Conservation (phyloP, 306 rosid genomes). For the Trichosanthes cucumerina region DNA sequence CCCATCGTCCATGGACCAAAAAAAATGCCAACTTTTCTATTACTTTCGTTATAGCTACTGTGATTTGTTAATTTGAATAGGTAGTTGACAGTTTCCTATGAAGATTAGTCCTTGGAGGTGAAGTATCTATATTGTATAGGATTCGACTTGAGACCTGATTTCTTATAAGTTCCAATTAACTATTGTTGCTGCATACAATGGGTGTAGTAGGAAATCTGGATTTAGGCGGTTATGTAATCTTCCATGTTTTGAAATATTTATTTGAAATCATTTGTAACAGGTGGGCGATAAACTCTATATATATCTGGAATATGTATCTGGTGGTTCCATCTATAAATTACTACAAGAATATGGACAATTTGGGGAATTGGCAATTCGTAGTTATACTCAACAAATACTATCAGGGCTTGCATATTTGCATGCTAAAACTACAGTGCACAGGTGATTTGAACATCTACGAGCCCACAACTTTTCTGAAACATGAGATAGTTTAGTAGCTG, state of each 20-base stretch:
- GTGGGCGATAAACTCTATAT: constrained; percentile 82
- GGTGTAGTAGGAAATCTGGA: background rate
- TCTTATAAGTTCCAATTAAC: background rate
- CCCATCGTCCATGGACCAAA: background rate
- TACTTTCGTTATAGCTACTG: background rate
- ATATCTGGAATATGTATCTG: constrained; percentile 94
- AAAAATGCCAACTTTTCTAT: too few relatives aligned
- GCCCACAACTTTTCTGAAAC: constrained; percentile 15
- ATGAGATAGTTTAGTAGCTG: background rate
- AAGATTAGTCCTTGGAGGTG: background rate
- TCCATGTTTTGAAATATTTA: constrained; percentile 4
- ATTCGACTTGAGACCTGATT: background rate
- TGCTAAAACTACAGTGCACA: constrained; percentile 82
- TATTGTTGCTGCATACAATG: background rate
- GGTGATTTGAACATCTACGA: constrained; percentile 40
- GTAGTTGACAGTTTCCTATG: background rate
- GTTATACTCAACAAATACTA: constrained; percentile 88
- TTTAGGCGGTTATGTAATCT: background rate
- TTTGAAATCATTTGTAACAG: constrained; percentile 39
- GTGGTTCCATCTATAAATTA: constrained; percentile 91
- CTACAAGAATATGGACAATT: constrained; percentile 88
- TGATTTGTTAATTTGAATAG: background rate
- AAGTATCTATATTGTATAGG: background rate
- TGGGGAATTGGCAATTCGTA: constrained; percentile 82
- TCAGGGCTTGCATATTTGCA: constrained; percentile 96